Percentiles rank a stretch among this genome's conserved stretches.
Conservation (phyloP, 768 basidiomycete species). For the Myochromella boudieri region DNA sequence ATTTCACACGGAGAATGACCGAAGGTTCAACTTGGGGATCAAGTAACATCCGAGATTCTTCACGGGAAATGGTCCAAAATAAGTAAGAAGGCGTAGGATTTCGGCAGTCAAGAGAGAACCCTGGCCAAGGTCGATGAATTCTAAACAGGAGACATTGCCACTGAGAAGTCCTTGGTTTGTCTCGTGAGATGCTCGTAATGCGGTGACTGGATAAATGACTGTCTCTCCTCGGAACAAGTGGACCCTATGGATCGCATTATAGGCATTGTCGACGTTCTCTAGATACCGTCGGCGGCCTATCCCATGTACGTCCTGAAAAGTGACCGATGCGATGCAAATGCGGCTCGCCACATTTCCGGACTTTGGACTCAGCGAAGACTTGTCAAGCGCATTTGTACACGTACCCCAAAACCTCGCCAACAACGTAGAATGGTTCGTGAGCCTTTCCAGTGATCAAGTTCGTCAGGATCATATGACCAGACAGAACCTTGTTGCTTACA, state of each 20-base stretch:
- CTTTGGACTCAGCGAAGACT: slow-evolving; percentile 2
- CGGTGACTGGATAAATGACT: slow-evolving; percentile 3
- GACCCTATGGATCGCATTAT: not conserved
- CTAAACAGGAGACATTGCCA: slow-evolving; percentile 9
- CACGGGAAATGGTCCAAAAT: slow-evolving; percentile 14
- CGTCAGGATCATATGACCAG: slow-evolving; percentile 18
- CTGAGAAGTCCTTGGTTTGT: slow-evolving; percentile 15
- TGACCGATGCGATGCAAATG: not conserved
- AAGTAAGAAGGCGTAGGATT: slow-evolving; percentile 16
- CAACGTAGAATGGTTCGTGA: slow-evolving; percentile 5
- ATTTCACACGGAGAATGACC: slow-evolving; percentile 17
- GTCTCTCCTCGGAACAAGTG: slow-evolving; percentile 3
- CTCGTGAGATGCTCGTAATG: slow-evolving; percentile 15
- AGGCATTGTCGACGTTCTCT: not conserved
- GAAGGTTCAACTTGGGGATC: slow-evolving; percentile 10
- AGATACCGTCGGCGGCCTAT: not conserved
- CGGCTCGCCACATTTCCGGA: slow-evolving; percentile 12
- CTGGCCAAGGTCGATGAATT: slow-evolving; percentile 1
- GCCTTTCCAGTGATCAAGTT: slow-evolving; percentile 5
- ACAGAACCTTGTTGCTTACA: slow-evolving; percentile 9
- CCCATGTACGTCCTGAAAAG: not conserved
- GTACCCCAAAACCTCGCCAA: slow-evolving; percentile 6
- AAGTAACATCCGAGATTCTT: slow-evolving; percentile 14
- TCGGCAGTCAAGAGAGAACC: slow-evolving; percentile 5
- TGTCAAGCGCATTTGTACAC: slow-evolving; percentile 1